These are phyloP conservation scores for Wickerhamomyces ciferrii DNA, from an alignment of 805 yeast species.

Conservation along the genomic window DNA sequence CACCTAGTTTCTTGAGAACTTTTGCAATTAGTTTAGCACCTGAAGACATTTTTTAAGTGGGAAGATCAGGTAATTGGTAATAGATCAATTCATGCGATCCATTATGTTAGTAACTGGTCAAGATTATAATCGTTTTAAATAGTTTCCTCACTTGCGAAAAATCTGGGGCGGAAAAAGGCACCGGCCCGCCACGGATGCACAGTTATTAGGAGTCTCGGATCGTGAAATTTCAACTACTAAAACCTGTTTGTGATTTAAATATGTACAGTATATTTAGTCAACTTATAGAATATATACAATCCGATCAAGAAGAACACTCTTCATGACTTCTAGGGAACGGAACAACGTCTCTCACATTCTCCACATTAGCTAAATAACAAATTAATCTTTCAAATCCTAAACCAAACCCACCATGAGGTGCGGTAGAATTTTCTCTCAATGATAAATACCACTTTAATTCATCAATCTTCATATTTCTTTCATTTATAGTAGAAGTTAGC, in stretches of 20 bases:
- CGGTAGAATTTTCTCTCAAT: slow-evolving; percentile 69
- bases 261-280: too few species aligned
- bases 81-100: too few species aligned
- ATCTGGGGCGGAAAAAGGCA: too few species aligned
- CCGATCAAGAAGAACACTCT: slow-evolving; percentile 37
- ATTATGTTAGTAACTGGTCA: too few species aligned
- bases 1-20: slow-evolving; percentile 42
- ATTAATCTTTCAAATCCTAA: slow-evolving; percentile 87
- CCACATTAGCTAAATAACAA: slow-evolving; percentile 65
- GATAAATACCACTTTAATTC: slow-evolving; percentile 77
- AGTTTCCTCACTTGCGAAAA: too few species aligned
- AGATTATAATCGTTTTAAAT: too few species aligned
- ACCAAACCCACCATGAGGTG: slow-evolving; percentile 97
- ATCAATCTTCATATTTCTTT: slow-evolving; percentile 47
- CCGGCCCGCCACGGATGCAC: too few species aligned
- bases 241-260: too few species aligned
- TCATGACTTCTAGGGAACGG: slow-evolving; percentile 78
- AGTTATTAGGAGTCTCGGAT: too few species aligned
- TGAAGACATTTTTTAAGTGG: slow-evolving; percentile 1
- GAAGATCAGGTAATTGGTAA: too few species aligned
- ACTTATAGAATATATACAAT: neutral
- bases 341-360: slow-evolving; percentile 79
- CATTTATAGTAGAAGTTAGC: slow-evolving; percentile 44
- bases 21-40: slow-evolving; percentile 48
- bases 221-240: too few species aligned